A percentile compares a stretch with the other conserved stretches of the same genome.
Evolutionary conservation across 306 rosid species (phyloP).

Genomic region (Hippophae rhamnoides): DNA sequence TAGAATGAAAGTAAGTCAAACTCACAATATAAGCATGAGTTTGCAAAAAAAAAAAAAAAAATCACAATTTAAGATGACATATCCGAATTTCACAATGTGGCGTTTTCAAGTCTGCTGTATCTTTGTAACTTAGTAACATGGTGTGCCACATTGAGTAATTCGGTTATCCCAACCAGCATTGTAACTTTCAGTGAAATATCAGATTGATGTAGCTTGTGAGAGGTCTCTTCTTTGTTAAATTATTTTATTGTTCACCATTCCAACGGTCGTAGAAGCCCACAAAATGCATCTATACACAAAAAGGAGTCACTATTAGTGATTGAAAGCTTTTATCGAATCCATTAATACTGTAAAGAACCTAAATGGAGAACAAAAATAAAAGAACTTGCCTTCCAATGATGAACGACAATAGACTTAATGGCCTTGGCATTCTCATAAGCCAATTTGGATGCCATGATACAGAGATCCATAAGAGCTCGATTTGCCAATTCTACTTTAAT

Average conservation of each 20-base stretch:
- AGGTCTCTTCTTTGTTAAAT: too few species aligned
- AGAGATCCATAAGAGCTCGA: conserved; percentile 53
- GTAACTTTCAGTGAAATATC: too few species aligned
- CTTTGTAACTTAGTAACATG: too few species aligned
- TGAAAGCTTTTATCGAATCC: background rate
- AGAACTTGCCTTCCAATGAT: conserved; percentile 59
- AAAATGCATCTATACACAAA: conserved; percentile 57
- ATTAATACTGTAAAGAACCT: background rate
- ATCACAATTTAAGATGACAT: too few species aligned
- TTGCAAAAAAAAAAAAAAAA: too few species aligned
- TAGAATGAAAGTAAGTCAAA: too few species aligned
- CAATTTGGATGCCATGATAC: conserved; percentile 67
- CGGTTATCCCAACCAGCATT: too few species aligned
- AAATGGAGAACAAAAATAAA: background rate
- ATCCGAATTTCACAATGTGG: too few species aligned
- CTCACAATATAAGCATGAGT: too few species aligned
- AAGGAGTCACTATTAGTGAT: background rate
- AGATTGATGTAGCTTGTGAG: too few species aligned
- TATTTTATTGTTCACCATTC: conserved; percentile 33
- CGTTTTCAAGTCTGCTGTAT: too few species aligned
- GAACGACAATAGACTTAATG: conserved; percentile 28
- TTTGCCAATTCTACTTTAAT: conserved; percentile 24
- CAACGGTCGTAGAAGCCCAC: conserved; percentile 63
- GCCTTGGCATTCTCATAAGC: conserved; percentile 60
- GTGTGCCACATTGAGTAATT: too few species aligned